Conservation (phyloP, 129 eudicot species). For the Pulicaria dysenterica region DNA sequence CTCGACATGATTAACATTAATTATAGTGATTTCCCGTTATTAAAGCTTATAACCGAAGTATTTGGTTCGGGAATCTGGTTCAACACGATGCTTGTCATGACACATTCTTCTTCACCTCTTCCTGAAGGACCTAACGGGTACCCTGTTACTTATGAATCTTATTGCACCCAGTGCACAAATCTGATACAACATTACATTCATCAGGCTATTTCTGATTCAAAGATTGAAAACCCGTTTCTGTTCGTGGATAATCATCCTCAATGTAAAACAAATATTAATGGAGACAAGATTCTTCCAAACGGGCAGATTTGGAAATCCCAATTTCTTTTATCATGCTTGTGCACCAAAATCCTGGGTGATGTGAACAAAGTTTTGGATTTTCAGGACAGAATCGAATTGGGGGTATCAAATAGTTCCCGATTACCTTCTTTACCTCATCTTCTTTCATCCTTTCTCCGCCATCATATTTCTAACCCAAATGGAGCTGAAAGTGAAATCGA, state of each 20-base stretch:
- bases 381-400: slow-evolving; percentile 66
- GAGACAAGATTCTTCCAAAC: slow-evolving; percentile 85
- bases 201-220: slow-evolving; percentile 73
- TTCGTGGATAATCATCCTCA: slow-evolving; percentile 82
- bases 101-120: slow-evolving; percentile 77
- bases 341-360: slow-evolving; percentile 90
- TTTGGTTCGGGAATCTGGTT: slow-evolving; percentile 92
- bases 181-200: slow-evolving; percentile 78
- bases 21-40: slow-evolving; percentile 72
- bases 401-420: slow-evolving; percentile 47
- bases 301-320: slow-evolving; percentile 89
- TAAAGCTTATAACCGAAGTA: slow-evolving; percentile 78
- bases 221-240: slow-evolving; percentile 80
- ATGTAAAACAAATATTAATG: slow-evolving; percentile 58
- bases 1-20: slow-evolving; percentile 58
- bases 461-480: slow-evolving; percentile 46
- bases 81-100: slow-evolving; percentile 93
- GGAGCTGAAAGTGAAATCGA: slow-evolving; percentile 51
- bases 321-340: slow-evolving; percentile 65
- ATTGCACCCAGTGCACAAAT: slow-evolving; percentile 60
- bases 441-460: slow-evolving; percentile 82
- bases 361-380: slow-evolving; percentile 67
- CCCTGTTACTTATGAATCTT: slow-evolving; percentile 75
- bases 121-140: slow-evolving; percentile 85
- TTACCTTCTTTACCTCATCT: slow-evolving; percentile 87